Evolutionary conservation across 2,329 filamentous ascomycete species (phyloP), one percentile per base, ranked within the genome.

Genomic region (Fusarium austroafricanum): DNA sequence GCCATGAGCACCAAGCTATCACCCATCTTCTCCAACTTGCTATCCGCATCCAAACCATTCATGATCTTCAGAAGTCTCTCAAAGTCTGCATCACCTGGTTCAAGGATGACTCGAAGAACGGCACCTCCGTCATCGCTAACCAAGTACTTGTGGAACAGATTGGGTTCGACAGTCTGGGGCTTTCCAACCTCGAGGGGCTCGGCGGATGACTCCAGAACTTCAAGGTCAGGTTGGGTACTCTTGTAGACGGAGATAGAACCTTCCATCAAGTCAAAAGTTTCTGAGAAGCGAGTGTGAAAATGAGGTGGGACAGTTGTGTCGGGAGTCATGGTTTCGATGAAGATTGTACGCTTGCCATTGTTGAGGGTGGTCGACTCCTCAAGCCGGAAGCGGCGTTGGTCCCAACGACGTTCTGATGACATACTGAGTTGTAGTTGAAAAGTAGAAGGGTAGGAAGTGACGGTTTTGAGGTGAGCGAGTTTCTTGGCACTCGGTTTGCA

Each of bases 331-430:
- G 55, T 55, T 31, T 58, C 55, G 2, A 58, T 58, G 2, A 58
- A 58, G 2, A 55, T 45, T 1, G 55, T 55, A 4, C 55, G 55
- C n/a, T 55, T 55, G 17, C 55, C 49, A 10, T 58, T 14, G 14
- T 58, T 58, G 15, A 58, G 39, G 3, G 49, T 21, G 4, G 49
- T 45, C 2, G 55, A 58, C 18, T 55, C 55, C 6, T 58, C 49
- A 4, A 58, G 55, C 5, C 33, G 39, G 26, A 58, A 58, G 18
- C 55, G 55, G 10, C 55, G 55, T 45, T 58, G 39, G 3, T 58
- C 55, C 55, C 55, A 58, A 9, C 55, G 55, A 14, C 55, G 55
- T 35, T 58, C 55, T 18, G 49, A 55, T 10, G 55, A 58, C 55
- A 58, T 58, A 1, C 7, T 40, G 3, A n/a, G 3, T 15, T 15